A percentile compares a stretch with the other conserved stretches of the same genome.
These are phyloP conservation scores for Phellinidium pouzarii DNA, from an alignment of 1,284 basidiomycete species.

Conservation along the genomic window DNA sequence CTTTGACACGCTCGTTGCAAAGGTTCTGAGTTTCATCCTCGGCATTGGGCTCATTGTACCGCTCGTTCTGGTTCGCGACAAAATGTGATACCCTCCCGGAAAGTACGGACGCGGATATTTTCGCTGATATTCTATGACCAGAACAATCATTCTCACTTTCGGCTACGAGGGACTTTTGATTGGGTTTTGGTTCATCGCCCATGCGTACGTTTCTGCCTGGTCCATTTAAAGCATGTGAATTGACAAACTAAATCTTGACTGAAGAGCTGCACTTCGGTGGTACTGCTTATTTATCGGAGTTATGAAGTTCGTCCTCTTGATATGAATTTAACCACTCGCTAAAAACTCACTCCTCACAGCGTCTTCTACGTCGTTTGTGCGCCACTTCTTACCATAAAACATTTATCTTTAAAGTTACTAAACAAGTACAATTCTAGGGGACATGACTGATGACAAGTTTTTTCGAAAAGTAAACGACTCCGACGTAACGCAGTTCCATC, in stretches of 20 bases:
- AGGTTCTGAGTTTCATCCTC: constrained; percentile 75
- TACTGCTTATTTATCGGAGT: constrained; percentile 77
- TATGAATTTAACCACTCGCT: constrained; percentile 9
- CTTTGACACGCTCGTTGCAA: constrained; percentile 73
- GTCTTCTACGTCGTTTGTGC: constrained; percentile 71
- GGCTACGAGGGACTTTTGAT: constrained; percentile 70
- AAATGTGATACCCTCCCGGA: constrained; percentile 50
- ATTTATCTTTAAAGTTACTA: not conserved
- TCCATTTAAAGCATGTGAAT: constrained; percentile 1
- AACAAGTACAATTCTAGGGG: constrained; percentile 45
- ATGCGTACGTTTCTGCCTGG: constrained; percentile 47
- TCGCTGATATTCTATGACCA: constrained; percentile 26
- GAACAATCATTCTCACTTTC: constrained; percentile 71
- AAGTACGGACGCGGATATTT: constrained; percentile 16
- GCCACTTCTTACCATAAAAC: constrained; percentile 25
- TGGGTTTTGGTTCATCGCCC: constrained; percentile 81
- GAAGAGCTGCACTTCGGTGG: constrained; percentile 63
- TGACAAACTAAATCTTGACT: constrained; percentile 18
- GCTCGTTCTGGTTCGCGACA: constrained; percentile 73
- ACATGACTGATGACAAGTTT: constrained; percentile 77
- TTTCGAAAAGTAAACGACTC: constrained; percentile 82
- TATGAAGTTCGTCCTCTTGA: constrained; percentile 58
- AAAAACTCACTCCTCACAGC: constrained; percentile 31
- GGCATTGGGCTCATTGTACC: constrained; percentile 69
- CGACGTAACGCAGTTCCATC: constrained; percentile 69